Evolutionary conservation across 169 alveolate species (phyloP), one percentile per base, ranked within the genome.

Genomic region (Cryptosporidium muris): DNA sequence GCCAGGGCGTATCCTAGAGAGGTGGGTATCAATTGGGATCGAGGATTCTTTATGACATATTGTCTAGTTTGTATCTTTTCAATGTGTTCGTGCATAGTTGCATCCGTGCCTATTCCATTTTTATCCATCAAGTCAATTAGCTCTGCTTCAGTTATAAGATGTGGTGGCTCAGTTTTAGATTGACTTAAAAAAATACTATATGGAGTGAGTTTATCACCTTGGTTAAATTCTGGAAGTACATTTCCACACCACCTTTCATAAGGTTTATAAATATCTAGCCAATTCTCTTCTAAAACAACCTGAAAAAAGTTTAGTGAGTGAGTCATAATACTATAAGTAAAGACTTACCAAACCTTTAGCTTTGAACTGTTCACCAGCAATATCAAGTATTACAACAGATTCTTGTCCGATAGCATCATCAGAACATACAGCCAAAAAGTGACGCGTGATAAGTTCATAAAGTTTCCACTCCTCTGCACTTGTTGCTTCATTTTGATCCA

Each of bases 41-140:
- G 40, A n/a, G 64, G 43, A 54, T 53, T 80, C 80, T 93, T 92
- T 38, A 49, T 66, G 5, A 96, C 97, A 92, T 95, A 95, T 14
- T 91, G 92, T 68, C 98, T 85, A 16, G 93, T 97, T 90, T 98
- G 97, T 38, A 98, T 91, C 52, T 97, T 97, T 66, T 95, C 95
- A 14, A 98, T 98, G 89, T 98, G 99, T 65, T 98, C 99, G 82
- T 97, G 99, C 94, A 97, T 98, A 3, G 99, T 98, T 7, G 99
- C 99, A 89, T 98, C 99, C 2, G 99, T 98, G 7, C 99, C 99
- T 53, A 97, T 96, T 9, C 98, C 98, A 88, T 97, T 93, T 90
- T 93, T 95, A 88, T 96, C 97, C 99, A 97, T 97, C 64, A 92
- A 82, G 51, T 95, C 94, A 47, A 97, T 96, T 38, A 97, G 92